A percentile compares a stretch with the other conserved stretches of the same genome.
These are phyloP conservation scores for Pestalotiopsis sp. DNA, from an alignment of 2,329 filamentous ascomycete genomes.

Conservation along the genomic window DNA sequence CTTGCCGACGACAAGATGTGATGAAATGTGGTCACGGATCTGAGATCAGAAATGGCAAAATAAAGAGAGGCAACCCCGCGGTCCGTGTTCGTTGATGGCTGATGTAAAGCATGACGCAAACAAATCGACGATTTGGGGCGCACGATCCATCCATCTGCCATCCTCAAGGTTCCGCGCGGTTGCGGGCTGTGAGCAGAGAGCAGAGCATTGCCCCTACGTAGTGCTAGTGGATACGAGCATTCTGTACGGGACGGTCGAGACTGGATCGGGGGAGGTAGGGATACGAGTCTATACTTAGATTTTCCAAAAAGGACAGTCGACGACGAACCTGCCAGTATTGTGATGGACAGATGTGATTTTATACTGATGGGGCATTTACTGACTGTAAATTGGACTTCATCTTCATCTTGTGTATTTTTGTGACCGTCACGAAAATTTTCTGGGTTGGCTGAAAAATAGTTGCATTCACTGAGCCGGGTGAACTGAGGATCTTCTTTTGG, in stretches of 20 bases:
- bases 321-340: too few species aligned
- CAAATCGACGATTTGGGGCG: neutral
- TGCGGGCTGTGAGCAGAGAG: too few species aligned
- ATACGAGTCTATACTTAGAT: neutral
- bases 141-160: neutral
- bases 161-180: neutral
- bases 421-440: neutral
- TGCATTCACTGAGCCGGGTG: neutral
- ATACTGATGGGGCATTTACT: too few species aligned
- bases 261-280: neutral
- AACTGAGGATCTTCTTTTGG: constrained; percentile 12
- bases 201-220: neutral
- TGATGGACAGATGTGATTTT: too few species aligned
- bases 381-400: too few species aligned
- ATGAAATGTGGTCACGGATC: too few species aligned
- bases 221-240: neutral
- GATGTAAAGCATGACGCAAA: neutral
- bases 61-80: neutral
- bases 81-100: neutral
- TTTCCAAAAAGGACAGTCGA: neutral
- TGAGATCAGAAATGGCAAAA: too few species aligned
- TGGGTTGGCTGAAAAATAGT: neutral
- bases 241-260: neutral
- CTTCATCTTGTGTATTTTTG: neutral
- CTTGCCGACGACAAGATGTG: too few species aligned